Evolutionary conservation across 805 yeast species (phyloP).

Genomic region (Saitoella complicata): DNA sequence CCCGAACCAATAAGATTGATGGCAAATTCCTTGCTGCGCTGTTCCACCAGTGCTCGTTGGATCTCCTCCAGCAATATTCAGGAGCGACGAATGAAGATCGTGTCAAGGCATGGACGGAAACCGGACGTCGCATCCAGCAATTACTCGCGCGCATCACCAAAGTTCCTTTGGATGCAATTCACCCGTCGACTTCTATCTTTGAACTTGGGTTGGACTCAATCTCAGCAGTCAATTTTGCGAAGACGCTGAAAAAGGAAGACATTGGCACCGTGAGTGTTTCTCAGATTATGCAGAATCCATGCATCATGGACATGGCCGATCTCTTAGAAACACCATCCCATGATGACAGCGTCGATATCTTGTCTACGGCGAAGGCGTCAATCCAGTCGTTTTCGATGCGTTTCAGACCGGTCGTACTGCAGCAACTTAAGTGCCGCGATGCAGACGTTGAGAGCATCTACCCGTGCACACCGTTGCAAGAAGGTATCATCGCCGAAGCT

Average conservation of each 20-base stretch:
- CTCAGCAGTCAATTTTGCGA: slow-evolving; percentile 10
- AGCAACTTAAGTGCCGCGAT: slow-evolving; percentile 4
- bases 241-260: slow-evolving; percentile 4
- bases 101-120: no score
- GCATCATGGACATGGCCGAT: slow-evolving; percentile 2
- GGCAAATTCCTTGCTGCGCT: slow-evolving; percentile 4
- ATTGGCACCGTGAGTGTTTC: slow-evolving; percentile 6
- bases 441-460: slow-evolving; percentile 9
- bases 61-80: no score
- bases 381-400: not conserved
- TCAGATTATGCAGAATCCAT: slow-evolving; percentile 3
- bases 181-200: slow-evolving; percentile 8
- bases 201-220: slow-evolving; percentile 17
- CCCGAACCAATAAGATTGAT: slow-evolving; percentile 15
- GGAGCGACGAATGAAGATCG: no score
- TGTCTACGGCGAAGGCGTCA: not conserved
- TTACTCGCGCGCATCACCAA: not conserved
- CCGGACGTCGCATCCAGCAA: no score
- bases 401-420: slow-evolving; percentile 1
- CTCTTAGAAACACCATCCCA: slow-evolving; percentile 6
- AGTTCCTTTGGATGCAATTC: not conserved
- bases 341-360: not conserved
- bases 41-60: not conserved
- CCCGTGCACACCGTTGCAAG: slow-evolving; percentile 16
- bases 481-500: slow-evolving; percentile 12